These are phyloP conservation scores for Fusarium illudens DNA, from an alignment of 2,329 filamentous ascomycete genomes.

Conservation along the genomic window DNA sequence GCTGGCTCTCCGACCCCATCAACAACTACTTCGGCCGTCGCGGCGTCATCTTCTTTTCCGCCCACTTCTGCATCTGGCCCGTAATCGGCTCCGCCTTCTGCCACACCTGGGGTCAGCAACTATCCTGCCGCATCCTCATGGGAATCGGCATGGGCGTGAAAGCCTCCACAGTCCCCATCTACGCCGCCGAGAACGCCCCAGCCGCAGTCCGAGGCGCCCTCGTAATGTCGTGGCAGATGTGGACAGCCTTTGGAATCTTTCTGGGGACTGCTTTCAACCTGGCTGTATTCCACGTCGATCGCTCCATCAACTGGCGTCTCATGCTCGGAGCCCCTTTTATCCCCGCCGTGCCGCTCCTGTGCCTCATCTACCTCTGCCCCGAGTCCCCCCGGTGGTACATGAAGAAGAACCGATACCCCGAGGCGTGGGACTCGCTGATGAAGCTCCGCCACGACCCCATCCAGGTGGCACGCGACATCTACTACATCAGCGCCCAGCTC, in stretches of 20 bases:
- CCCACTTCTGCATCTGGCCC: slow-evolving; percentile 72
- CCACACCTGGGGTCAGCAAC: slow-evolving; percentile 72
- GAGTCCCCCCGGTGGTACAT: slow-evolving; percentile 71
- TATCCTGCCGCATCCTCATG: slow-evolving; percentile 72
- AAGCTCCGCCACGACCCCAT: slow-evolving; percentile 61
- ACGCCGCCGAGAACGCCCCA: slow-evolving; percentile 76
- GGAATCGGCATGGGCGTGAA: slow-evolving; percentile 76
- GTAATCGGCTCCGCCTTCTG: slow-evolving; percentile 71
- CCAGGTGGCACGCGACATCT: slow-evolving; percentile 68
- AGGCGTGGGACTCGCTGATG: slow-evolving; percentile 66
- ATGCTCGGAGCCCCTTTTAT: slow-evolving; percentile 70
- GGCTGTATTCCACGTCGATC: slow-evolving; percentile 39
- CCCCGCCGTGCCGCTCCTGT: slow-evolving; percentile 61
- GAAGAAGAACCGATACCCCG: slow-evolving; percentile 68
- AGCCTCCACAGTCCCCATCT: slow-evolving; percentile 73
- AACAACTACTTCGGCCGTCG: slow-evolving; percentile 56
- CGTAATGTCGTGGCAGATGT: slow-evolving; percentile 83
- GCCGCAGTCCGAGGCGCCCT: slow-evolving; percentile 75
- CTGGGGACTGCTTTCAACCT: slow-evolving; percentile 54
- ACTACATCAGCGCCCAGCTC: slow-evolving; percentile 59
- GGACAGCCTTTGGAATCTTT: slow-evolving; percentile 65
- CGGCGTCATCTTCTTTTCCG: slow-evolving; percentile 75
- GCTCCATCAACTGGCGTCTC: slow-evolving; percentile 48
- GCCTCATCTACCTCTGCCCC: slow-evolving; percentile 68
- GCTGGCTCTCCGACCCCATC: slow-evolving; percentile 73